Base-by-base conservation (phyloP, 2,329 filamentous ascomycete species). In the Mycosphaerelloides madeirae region DNA sequence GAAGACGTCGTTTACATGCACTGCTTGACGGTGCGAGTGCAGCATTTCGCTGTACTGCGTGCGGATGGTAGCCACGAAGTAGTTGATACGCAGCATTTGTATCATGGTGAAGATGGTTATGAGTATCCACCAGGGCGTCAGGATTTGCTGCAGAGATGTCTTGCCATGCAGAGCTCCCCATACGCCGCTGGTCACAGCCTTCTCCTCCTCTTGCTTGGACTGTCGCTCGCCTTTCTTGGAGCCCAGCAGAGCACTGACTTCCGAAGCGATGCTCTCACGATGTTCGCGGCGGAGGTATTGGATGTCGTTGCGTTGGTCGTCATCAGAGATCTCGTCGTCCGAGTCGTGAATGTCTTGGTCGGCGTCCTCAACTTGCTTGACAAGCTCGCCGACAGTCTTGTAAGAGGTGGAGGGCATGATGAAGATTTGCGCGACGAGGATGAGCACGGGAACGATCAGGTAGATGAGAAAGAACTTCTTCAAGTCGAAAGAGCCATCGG, bases 11-110 rank as follows among this genome's bases (percentile, higher is more conserved):
- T 95, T 95, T 61, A 95, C 75, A 44, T 77, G 69, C 7, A 81
- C 74, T 0, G 88, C 86, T 45, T 76, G 73, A 1, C 70, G 64
- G 47, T 73, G 71, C 9, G 80, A 80, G 35, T 73, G 73, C 13
- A 95, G 78, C 7, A 96, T 77, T 56, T 82, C 83, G 34, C 81
- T 78, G 67, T 95, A 95, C 65, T 96, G 89, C 1, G 83, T 76
- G 2, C 85, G 78, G 51, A 95, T 83, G 2, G 89, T 94, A 3
- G 89, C 87, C 41, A 95, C 87, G 63, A 95, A 94, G 71, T 89
- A 95, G 69, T 95, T 95, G 75, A 95, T 94, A 8, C 72, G 59
- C 12, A 63, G 59, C 70, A 76, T 79, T 62, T 77, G 74, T 20
- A 77, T 50, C 34, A 76, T 65, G 3, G 87, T 95, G 64, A 95